Conservation (phyloP, 768 basidiomycete genomes). For the Filobasidium floriforme region DNA sequence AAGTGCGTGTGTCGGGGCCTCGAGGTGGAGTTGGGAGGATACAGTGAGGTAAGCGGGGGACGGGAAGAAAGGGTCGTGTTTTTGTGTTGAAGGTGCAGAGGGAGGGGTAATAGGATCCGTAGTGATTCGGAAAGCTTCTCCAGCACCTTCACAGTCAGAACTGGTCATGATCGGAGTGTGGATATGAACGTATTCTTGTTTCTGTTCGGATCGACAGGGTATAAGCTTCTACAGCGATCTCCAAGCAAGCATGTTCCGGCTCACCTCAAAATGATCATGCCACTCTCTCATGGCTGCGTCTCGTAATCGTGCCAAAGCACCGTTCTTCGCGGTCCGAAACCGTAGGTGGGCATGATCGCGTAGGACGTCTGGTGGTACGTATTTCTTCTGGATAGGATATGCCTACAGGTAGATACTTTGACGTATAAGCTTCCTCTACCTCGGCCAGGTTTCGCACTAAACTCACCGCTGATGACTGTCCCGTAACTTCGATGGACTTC, state of each 20-base stretch:
- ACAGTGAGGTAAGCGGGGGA: constrained; percentile 70
- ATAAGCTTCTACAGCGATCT: no score
- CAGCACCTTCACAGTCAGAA: constrained; percentile 92
- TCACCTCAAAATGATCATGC: constrained; percentile 64
- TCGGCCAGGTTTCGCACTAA: constrained; percentile 1
- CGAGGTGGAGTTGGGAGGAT: constrained; percentile 91
- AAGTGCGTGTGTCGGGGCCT: constrained; percentile 69
- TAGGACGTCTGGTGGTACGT: constrained; percentile 67
- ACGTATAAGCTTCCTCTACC: not conserved
- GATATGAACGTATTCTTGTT: constrained; percentile 66
- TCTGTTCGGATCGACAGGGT: constrained; percentile 46
- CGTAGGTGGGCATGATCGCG: constrained; percentile 84
- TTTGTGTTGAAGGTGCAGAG: constrained; percentile 4
- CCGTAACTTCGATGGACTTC: constrained; percentile 51
- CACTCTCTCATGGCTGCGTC: constrained; percentile 55
- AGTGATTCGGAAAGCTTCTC: constrained; percentile 66
- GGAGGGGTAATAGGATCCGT: constrained; percentile 14
- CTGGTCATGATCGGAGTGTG: constrained; percentile 84
- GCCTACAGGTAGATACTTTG: constrained; percentile 47
- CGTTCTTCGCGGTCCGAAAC: constrained; percentile 63
- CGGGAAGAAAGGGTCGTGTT: constrained; percentile 28
- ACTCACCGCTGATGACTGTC: constrained; percentile 56
- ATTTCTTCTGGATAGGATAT: constrained; percentile 89
- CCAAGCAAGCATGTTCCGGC: not conserved
- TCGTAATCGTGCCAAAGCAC: constrained; percentile 68